Base-by-base conservation (phyloP, 1,284 basidiomycete species). In the Ceratobasidium sp. region DNA sequence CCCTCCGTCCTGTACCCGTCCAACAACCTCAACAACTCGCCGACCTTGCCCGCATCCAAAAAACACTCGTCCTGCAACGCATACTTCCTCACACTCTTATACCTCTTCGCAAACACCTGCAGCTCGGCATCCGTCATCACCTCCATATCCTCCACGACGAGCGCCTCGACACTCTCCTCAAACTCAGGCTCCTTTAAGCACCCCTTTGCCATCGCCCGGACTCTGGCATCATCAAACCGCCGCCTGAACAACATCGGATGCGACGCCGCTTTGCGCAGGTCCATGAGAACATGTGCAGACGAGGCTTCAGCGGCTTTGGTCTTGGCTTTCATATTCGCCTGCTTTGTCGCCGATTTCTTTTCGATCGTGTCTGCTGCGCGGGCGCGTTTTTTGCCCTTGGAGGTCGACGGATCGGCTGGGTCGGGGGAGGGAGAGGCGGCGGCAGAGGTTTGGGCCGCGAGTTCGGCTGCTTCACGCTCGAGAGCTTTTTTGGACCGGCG, bases 161-260 rank as follows among this genome's bases (percentile, higher is more conserved):
- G 88, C 49, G 95, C 88, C 79, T 89, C 92, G 48, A 92, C 80
- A 13, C 92, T 92, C 13, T 93, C 92, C 37, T 92, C 92, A 81
- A 91, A 98, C 79, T 97, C 93, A 2, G 94, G 91, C 80, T 98
- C 96, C 81, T 95, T 95, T 80, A 99, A 82, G 74, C 98, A 87
- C 63, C 92, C 89, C 79, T 89, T 92, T 0, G 97, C 90, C 78
- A 99, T 89, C 1, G 88, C 84, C 27, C 87, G 86, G 77, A 99
- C 84, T 64, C 86, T 89, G 41, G 90, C 86, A 79, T 97, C 92
- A 41, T 91, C 91, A 81, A 94, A 99, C 7, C 88, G 86, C 24
- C 88, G 88, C 24, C 98, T 88, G 85, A 99, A 98, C 3, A 99
- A 86, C 89, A 99, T 92, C 2, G 98, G 97, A 83, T 99, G 98